Conservation (phyloP, 345 rosid genomes). For the Hibiscus mutabilis region DNA sequence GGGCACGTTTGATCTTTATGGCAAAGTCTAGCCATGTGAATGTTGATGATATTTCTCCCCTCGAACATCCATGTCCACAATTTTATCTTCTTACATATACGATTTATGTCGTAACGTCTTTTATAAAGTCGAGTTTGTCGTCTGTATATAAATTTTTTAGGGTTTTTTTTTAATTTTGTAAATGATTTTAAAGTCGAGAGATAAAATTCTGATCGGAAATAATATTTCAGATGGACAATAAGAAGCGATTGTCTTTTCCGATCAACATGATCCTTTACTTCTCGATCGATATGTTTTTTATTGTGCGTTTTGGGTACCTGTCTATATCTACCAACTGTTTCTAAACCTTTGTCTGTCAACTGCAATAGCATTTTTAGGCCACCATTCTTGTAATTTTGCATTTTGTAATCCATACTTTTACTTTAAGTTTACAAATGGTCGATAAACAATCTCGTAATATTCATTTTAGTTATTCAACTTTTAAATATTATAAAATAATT, state of each 20-base stretch:
- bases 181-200: no score
- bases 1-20: not conserved
- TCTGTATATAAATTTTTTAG: no score
- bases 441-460: no score
- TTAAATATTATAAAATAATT: no score
- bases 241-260: not conserved
- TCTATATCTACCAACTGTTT: conserved; percentile 22
- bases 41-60: not conserved
- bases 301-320: conserved; percentile 11
- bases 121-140: no score
- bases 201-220: not conserved
- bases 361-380: conserved; percentile 17
- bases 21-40: not conserved
- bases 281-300: not conserved
- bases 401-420: not conserved
- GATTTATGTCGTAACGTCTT: no score
- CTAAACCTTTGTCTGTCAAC: conserved; percentile 21
- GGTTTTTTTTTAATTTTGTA: no score
- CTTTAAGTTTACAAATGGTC: no score
- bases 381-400: conserved; percentile 5
- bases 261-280: not conserved
- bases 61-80: not conserved
- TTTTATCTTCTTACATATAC: not conserved
- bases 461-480: no score
- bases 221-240: not conserved